Percentiles rank a stretch among this genome's conserved stretches.
Evolutionary conservation across 805 yeast genomes (phyloP).

Genomic region (Wickerhamiella slavikovae): DNA sequence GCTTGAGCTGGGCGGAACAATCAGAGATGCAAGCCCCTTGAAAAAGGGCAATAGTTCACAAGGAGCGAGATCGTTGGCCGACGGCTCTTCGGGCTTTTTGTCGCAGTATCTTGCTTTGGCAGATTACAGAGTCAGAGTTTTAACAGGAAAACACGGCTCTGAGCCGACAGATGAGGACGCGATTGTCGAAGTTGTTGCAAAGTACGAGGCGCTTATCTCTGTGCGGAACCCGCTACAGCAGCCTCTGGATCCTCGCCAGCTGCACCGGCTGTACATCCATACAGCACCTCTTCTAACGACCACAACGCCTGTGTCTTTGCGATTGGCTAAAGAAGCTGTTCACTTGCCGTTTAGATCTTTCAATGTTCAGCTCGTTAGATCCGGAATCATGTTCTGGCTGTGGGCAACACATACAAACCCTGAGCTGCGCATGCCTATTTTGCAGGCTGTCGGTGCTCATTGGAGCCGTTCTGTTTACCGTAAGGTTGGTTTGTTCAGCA

Average conservation of each 20-base stretch:
- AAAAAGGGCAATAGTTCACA: neutral
- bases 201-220: neutral
- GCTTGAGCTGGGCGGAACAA: slow-evolving; percentile 61
- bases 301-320: slow-evolving; percentile 4
- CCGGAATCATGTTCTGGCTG: slow-evolving; percentile 63
- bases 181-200: neutral
- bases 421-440: slow-evolving; percentile 32
- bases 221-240: slow-evolving; percentile 2
- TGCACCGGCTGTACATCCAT: slow-evolving; percentile 3
- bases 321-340: slow-evolving; percentile 13
- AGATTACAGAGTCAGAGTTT: slow-evolving; percentile 1
- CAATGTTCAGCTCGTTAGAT: slow-evolving; percentile 34
- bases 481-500: slow-evolving; percentile 44
- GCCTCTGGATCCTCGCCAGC: neutral
- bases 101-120: slow-evolving; percentile 38
- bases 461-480: slow-evolving; percentile 49
- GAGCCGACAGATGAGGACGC: neutral
- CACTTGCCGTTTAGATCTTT: slow-evolving; percentile 49
- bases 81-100: slow-evolving; percentile 48
- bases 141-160: neutral
- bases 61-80: slow-evolving; percentile 14
- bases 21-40: slow-evolving; percentile 12
- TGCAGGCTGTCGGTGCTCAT: slow-evolving; percentile 45
- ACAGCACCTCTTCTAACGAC: slow-evolving; percentile 2
- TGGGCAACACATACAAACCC: slow-evolving; percentile 51